Evolutionary conservation across 768 basidiomycete genomes (phyloP), one percentile per base, ranked within the genome.

Genomic region (Holtermanniella nyarrowii): DNA sequence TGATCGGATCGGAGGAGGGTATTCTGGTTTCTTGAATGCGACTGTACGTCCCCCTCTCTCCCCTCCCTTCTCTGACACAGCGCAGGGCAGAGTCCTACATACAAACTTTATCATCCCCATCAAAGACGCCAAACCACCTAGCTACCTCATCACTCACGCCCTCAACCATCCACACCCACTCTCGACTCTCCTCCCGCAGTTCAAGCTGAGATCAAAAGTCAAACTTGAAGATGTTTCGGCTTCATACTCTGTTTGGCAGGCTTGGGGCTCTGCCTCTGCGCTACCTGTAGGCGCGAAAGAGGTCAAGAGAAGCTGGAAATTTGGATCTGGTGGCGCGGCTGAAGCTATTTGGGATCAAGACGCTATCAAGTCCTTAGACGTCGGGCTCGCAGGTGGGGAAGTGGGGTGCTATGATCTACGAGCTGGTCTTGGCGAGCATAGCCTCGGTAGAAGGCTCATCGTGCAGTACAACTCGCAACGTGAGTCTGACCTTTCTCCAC

Each of bases 191-290:
- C 69, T 82, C 13, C 65, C 81, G n/a, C 74, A 85, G 52, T 76
- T 97, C 56, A 89, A 87, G 63, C 78, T 99, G 1, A 83, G 93
- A 4, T 84, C 89, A 13, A 91, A 88, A 65, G 88, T 96, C 31
- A 84, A 83, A 65, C 74, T 96, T 21, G 77, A 79, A 48, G 84
- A 88, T 63, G 83, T 83, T 3, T 81, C 86, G 3, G 77, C 80
- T 0, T 80, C 88, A 56, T 88, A 81, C 72, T 82, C 84, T 57
- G 78, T 86, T 12, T 93, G 86, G 82, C 79, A 83, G 0, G 79
- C 81, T 4, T 97, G 88, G 87, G 83, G 82, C 0, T 75, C 76
- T 5, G 68, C n/a, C 20, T 20, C 16, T 23, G 21, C n/a, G 3
- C 5, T 12, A 21, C 16, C 10, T 20, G 4, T 22, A 65, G 73